Evolutionary conservation across 495 filamentous ascomycete species (phyloP).

Genomic region (Hyaloscypha finlandica): DNA sequence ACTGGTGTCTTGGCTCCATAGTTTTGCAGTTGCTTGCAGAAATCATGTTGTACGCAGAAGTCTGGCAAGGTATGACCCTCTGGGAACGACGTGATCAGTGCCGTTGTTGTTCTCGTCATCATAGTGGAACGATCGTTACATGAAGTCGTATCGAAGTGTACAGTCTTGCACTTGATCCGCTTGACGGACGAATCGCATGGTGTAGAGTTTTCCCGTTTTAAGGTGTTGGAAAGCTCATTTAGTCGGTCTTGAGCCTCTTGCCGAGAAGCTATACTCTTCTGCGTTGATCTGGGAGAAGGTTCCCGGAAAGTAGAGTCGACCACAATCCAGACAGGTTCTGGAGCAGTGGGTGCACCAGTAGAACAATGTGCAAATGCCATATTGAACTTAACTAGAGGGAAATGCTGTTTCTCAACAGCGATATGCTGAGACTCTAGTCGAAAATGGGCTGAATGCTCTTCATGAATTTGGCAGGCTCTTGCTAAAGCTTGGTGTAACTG

Average conservation of each 20-base stretch:
- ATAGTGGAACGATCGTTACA: not conserved
- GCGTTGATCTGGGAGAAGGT: not conserved
- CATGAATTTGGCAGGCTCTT: slow-evolving; percentile 37
- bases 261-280: not conserved
- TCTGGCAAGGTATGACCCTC: slow-evolving; percentile 6
- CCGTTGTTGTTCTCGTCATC: not conserved
- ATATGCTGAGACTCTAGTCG: slow-evolving; percentile 35
- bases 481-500: slow-evolving; percentile 40
- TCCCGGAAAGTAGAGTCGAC: slow-evolving; percentile 5
- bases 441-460: slow-evolving; percentile 37
- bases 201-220: slow-evolving; percentile 25
- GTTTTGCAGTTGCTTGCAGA: slow-evolving; percentile 31
- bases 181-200: not conserved
- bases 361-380: slow-evolving; percentile 27
- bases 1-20: slow-evolving; percentile 9
- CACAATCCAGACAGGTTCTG: slow-evolving; percentile 12
- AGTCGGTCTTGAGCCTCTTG: slow-evolving; percentile 2
- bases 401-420: not conserved
- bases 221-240: slow-evolving; percentile 7
- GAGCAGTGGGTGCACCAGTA: not conserved
- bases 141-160: slow-evolving; percentile 22
- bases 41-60: slow-evolving; percentile 25
- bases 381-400: slow-evolving; percentile 32
- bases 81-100: not conserved
- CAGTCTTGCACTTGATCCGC: slow-evolving; percentile 21